Conservation (phyloP, 2,329 filamentous ascomycete genomes). For the Trichophaea hybrida region DNA sequence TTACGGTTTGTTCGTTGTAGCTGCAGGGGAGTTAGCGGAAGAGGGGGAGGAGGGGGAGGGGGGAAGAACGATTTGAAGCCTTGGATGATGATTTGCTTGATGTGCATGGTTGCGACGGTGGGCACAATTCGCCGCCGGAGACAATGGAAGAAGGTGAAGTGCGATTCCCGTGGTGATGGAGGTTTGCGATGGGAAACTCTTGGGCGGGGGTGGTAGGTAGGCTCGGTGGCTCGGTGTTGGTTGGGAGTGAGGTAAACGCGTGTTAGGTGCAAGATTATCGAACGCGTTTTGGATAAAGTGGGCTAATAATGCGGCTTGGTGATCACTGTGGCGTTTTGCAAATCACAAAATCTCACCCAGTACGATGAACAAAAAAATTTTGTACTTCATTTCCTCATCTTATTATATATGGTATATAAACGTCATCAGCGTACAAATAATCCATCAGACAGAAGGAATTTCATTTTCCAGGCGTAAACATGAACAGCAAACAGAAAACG, state of each 20-base stretch:
- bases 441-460: too few relatives aligned
- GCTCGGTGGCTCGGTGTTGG: not conserved
- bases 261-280: too few relatives aligned
- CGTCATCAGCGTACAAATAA: too few relatives aligned
- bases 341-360: too few relatives aligned
- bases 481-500: not conserved
- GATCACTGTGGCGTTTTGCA: too few relatives aligned
- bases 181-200: not conserved
- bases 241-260: too few relatives aligned
- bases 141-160: not conserved
- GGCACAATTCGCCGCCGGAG: conserved; percentile 1
- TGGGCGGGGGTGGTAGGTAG: not conserved
- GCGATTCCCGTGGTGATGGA: not conserved
- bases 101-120: conserved; percentile 55
- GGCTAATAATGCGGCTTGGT: too few relatives aligned
- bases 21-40: conserved; percentile 35
- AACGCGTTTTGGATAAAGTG: too few relatives aligned
- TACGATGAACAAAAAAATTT: too few relatives aligned
- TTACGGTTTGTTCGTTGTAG: conserved; percentile 99
- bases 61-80: conserved; percentile 83
- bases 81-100: conserved; percentile 99
- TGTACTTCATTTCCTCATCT: too few relatives aligned
- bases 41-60: not conserved
- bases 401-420: too few relatives aligned
- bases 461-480: too few relatives aligned